Evolutionary conservation across 2,329 filamentous ascomycete species (phyloP), one percentile per base, ranked within the genome.

Genomic region (Hypoxylon sp.): DNA sequence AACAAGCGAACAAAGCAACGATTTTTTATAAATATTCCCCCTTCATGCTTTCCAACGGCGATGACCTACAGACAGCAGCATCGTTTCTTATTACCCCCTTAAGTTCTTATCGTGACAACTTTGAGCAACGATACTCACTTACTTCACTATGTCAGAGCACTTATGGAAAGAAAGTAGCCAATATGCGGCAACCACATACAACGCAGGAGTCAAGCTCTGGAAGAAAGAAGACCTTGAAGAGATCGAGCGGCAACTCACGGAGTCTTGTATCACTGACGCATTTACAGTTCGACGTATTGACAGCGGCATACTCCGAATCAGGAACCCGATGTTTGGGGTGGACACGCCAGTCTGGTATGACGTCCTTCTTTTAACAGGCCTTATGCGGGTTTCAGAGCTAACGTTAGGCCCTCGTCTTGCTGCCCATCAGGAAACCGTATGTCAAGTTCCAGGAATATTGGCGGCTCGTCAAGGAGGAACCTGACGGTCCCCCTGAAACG

Each of bases 131-230:
- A 44, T 44, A 44, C 20, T 20, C 13, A n/a, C 40, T 44, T n/a
- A 33, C 13, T 61, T 25, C 11, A 35, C 20, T 61, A 51, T 55
- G 59, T 37, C 27, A 27, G 3, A 27, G 25, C 42, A 42, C 20
- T 51, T 11, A 20, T 20, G 40, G 40, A 44, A 44, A 10, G 8
- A 2, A 17, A 22, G 17, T 11, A 44, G 40, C 17, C 40, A 44
- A 44, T 11, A 22, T 22, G 40, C 8, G 20, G 8, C 40, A 44
- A 44, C 40, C 17, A 2, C 17, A 3, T 44, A 44, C 7, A 44
- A 22, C 10, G 20, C 40, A 22, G 40, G 40, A 6, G 17, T 10
- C 40, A 44, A 44, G 17, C 4, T 44, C 3, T 44, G 17, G 17
- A 22, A 3, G 17, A 44, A 44, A 44, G 40, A 44, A 22, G 40